phyloP scores from a whole-genome alignment of 2,329 filamentous ascomycete species.

The Aspergillus ibericus region DNA sequence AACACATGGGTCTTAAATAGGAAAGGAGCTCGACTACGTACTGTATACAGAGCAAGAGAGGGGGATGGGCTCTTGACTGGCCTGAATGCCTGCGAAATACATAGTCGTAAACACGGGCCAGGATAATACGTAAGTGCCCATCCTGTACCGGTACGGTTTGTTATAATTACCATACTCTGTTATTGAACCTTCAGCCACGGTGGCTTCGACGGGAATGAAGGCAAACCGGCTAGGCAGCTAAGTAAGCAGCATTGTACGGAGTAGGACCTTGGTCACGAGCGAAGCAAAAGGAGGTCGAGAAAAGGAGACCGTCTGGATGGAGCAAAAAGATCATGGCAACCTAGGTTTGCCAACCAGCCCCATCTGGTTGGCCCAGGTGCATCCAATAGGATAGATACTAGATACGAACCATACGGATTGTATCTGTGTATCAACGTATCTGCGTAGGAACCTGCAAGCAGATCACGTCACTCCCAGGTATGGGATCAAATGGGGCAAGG shows the following conservation, averaged over 20 bases:
- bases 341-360: background rate
- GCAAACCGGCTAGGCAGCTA: constrained; percentile 12
- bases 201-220: constrained; percentile 18
- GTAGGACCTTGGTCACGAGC: background rate
- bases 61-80: background rate
- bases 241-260: constrained; percentile 2
- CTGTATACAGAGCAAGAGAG: no score
- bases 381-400: background rate
- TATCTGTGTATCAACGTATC: background rate
- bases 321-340: background rate
- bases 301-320: background rate
- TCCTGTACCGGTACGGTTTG: background rate
- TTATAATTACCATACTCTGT: background rate
- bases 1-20: background rate
- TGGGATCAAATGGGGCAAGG: background rate
- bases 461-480: background rate
- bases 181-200: constrained; percentile 17
- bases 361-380: background rate
- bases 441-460: background rate
- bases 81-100: background rate
- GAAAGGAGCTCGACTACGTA: background rate
- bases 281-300: background rate
- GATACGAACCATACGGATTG: no score
- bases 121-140: background rate
- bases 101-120: background rate